phyloP scores from a whole-genome alignment of 139 green algal genomes.

The Chlorella sp. region DNA sequence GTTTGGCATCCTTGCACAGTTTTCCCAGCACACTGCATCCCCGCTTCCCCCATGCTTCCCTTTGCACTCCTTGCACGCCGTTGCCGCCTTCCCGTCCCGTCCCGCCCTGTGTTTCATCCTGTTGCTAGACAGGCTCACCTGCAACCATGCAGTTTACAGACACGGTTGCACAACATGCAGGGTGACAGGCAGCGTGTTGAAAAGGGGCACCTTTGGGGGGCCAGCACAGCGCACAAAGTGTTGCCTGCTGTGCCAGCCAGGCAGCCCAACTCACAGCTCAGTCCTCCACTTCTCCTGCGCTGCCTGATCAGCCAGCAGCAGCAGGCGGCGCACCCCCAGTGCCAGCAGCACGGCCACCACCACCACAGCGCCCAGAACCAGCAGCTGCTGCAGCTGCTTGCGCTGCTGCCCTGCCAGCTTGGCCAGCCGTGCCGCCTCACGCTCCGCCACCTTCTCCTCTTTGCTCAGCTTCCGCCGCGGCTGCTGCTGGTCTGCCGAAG shows the following conservation, averaged over 20 bases:
- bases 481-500: neutral
- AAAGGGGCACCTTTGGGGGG: neutral
- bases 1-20: too few species aligned
- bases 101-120: too few species aligned
- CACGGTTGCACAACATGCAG: neutral
- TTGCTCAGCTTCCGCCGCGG: slow-evolving; percentile 14
- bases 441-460: slow-evolving; percentile 28
- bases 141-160: too few species aligned
- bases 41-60: too few species aligned
- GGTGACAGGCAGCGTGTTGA: neutral
- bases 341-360: slow-evolving; percentile 20
- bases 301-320: slow-evolving; percentile 4
- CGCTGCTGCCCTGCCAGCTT: neutral
- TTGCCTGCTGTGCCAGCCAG: neutral
- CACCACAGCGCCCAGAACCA: slow-evolving; percentile 23
- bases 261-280: neutral
- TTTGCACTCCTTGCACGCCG: too few species aligned
- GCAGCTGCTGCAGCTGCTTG: slow-evolving; percentile 4
- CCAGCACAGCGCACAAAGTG: neutral
- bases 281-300: slow-evolving; percentile 30
- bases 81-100: too few species aligned
- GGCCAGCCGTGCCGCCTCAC: neutral
- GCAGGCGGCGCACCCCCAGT: slow-evolving; percentile 1
- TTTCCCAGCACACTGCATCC: too few species aligned
- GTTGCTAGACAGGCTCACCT: too few species aligned